Evolutionary conservation across 2,329 filamentous ascomycete genomes (phyloP).

Genomic region (Aschersonia sp.): DNA sequence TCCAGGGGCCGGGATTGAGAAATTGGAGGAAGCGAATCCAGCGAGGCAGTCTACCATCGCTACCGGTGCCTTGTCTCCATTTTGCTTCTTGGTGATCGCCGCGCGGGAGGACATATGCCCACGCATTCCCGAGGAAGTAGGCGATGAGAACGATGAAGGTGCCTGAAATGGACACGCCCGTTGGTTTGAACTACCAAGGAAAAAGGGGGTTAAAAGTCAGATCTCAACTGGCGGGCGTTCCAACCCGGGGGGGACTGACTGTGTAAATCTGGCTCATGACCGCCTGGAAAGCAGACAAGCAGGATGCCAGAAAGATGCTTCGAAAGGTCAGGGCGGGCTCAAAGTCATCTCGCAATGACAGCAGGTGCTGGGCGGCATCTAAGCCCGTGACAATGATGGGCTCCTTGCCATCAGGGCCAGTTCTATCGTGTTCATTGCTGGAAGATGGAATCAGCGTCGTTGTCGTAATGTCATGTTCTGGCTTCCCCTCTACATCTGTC

Average conservation of each 20-base stretch:
- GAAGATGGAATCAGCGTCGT: background rate
- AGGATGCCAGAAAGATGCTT: slow-evolving; percentile 32
- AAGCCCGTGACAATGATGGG: slow-evolving; percentile 34
- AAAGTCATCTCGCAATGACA: slow-evolving; percentile 37
- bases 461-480: background rate
- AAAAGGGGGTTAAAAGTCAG: background rate
- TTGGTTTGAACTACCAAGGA: slow-evolving; percentile 34
- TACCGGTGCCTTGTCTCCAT: slow-evolving; percentile 25
- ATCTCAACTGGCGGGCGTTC: background rate
- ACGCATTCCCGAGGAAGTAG: slow-evolving; percentile 35
- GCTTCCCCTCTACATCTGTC: background rate
- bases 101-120: slow-evolving; percentile 19
- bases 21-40: slow-evolving; percentile 26
- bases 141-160: slow-evolving; percentile 43
- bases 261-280: slow-evolving; percentile 40
- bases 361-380: slow-evolving; percentile 32
- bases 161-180: slow-evolving; percentile 28
- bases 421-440: slow-evolving; percentile 12
- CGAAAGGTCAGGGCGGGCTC: slow-evolving; percentile 37
- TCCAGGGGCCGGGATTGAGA: slow-evolving; percentile 36
- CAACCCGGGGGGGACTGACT: slow-evolving; percentile 13
- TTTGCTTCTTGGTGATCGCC: slow-evolving; percentile 32
- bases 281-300: slow-evolving; percentile 35
- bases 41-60: slow-evolving; percentile 23
- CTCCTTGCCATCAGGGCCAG: slow-evolving; percentile 19